Evolutionary conservation across 73 alveolate genomes (phyloP).

Genomic region (Paramecium primaurelia): DNA sequence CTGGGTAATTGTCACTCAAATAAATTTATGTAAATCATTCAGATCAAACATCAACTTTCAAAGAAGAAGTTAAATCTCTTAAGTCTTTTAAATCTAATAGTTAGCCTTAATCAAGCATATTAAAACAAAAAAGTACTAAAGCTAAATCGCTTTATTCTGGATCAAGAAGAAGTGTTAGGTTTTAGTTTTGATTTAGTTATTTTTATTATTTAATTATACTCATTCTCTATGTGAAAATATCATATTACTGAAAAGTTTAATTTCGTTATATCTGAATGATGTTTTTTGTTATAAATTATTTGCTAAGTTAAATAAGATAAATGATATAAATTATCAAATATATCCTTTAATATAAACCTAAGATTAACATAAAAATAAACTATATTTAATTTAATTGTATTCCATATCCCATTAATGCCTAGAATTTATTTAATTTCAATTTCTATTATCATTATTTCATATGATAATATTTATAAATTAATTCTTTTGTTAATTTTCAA

Average conservation of each 20-base stretch:
- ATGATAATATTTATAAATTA: not conserved
- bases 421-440: not conserved
- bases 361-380: not conserved
- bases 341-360: not conserved
- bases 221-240: not conserved
- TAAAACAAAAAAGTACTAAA: not conserved
- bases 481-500: too few relatives aligned
- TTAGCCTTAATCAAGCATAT: not conserved
- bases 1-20: not conserved
- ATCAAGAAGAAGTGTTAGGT: not conserved
- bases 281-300: not conserved
- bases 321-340: not conserved
- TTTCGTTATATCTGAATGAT: not conserved
- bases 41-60: not conserved
- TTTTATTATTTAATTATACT: not conserved
- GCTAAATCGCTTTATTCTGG: not conserved
- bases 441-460: not conserved
- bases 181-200: not conserved
- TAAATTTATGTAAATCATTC: not conserved
- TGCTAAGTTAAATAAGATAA: not conserved
- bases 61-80: not conserved
- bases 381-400: not conserved
- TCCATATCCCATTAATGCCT: not conserved
- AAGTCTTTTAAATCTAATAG: not conserved
- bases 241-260: not conserved